Evolutionary conservation across 441 rosid genomes (phyloP), one percentile per base, ranked within the genome.

Genomic region (Euphorbia schlechtendalii): DNA sequence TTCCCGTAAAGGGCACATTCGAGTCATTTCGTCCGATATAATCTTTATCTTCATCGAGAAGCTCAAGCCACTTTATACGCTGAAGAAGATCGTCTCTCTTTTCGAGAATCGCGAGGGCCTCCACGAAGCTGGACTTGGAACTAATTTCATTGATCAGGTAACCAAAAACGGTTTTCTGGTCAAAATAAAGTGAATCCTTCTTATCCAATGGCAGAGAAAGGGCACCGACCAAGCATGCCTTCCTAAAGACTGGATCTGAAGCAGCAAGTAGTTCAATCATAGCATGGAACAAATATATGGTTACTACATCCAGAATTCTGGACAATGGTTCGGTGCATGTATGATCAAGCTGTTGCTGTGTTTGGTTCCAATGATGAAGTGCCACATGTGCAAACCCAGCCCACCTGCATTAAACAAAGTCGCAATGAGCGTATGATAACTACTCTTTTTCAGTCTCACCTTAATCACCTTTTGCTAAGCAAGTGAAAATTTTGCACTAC

Each of bases 361-460:
- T 64, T 63, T 61, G 72, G 59, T 56, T 63, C 90, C 90, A 85
- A 63, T 45, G 49, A 61, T 56, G 61, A 55, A 81, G 78, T 30
- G 87, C 82, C 2, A 74, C 64, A 51, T 83, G 90, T 14, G 71
- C 74, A 77, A 83, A 83, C 48, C 90, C 90, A 68, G 79, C 86
- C 90, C 90, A 83, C 74, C 90, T 85, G 84, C 46, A 36, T 38
- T 63, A 13, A 68, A 55, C 21, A 66, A 58, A 65, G 43, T 36
- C 22, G 24, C 49, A 18, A n/a, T 8, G 32, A 6, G 28, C 20
- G 27, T 20, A 60, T 15, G 28, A 61, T 12, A 43, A 21, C 38
- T 20, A 58, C 10, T 56, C 14, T n/a, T 64, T 28, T 13, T 18
- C 59, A 17, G 34, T 32, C 34, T 2, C 6, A 32, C 6, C 3